Evolutionary conservation across 441 rosid genomes (phyloP), one percentile per base, ranked within the genome.

Genomic region (Rhodomyrtus psidioides): DNA sequence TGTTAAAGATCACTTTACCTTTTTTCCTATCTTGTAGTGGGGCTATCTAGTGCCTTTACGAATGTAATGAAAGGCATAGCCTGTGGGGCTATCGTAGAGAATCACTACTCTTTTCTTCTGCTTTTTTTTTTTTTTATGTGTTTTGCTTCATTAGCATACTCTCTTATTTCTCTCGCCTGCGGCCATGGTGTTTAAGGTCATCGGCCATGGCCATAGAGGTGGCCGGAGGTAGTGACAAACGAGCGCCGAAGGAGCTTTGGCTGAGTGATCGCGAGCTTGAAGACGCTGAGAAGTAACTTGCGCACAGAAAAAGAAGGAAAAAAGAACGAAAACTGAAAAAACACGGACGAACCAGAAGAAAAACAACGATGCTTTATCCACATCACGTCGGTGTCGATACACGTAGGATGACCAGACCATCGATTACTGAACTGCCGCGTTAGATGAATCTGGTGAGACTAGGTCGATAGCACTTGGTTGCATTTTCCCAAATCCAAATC

Each of bases 371-470:
- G 2, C 30, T 17, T 30, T 13, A 21, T 62, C 5, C 13, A 17
- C 24, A 5, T 62, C 6, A 0, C 4, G 0, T 0, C 0, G 1
- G 12, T 62, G 12, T 6, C 46, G 10, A 4, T 5, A 30, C 23
- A 1, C 2, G 0, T 19, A 34, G 26, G 8, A 65, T 19, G 46
- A 34, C 13, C 4, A 3, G 2, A 34, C 13, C 4, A 3, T 1
- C 12, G 14, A 65, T 34, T 65, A 9, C 0, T 19, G 4, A 5
- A 34, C 13, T 5, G 2, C 0, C 2, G 0, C 0, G 13, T 19
- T 65, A 34, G 46, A 65, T 65, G 19, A 65, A 65, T 34, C 4
- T 0, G 0, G 15, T 12, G 6, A 65, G 49, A 34, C 1, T 19
- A 19, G 15, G 2, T 65, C 0, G 0, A 65, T 7, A 65, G 46